Base-by-base conservation (phyloP, 169 alveolate genomes). In the Babesia ovis region DNA sequence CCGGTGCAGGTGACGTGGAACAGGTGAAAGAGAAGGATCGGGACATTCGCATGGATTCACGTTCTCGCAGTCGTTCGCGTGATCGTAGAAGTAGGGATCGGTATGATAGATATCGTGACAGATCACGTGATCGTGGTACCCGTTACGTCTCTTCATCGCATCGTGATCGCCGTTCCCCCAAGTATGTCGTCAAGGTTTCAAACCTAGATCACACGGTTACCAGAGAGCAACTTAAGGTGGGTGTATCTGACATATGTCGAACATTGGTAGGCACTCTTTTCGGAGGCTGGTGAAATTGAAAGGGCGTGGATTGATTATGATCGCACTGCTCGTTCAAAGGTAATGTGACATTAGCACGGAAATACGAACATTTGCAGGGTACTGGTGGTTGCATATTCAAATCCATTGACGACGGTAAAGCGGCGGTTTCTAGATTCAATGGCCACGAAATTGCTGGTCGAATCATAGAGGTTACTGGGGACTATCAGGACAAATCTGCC, bases 241-340 rank as follows among this genome's bases (percentile, higher is more conserved):
- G 48, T 61, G 3, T 8, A 12, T 3, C 46, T 4, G 14, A 14
- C 1, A 4, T 50, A 4, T 27, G 8, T 25, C 12, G n/a, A 39
- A 37, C 8, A 2, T 18, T 23, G 25, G 18, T 55, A 91, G 71
- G 92, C 62, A 48, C 67, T 86, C 8, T 85, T 92, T 55, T 68
- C 64, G 25, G 68, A 90, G 34, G 77, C 69, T 31, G 95, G 94
- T 11, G 85, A 83, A 29, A 85, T 88, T 25, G 84, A 37, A 62
- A 92, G 71, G 66, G 82, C 66, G 31, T 91, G 92, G 86, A 73
- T 80, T 27, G 91, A 77, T 59, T 90, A 85, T 53, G 95, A 72
- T 54, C 91, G 89, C 69, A 92, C 96, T 14, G 92, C 71, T 67
- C 77, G 95, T n/a, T 91, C 92, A 42, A 83, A 66, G 61, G 94